phyloP scores from a whole-genome alignment of 345 rosid genomes.

The Microcos paniculata region DNA sequence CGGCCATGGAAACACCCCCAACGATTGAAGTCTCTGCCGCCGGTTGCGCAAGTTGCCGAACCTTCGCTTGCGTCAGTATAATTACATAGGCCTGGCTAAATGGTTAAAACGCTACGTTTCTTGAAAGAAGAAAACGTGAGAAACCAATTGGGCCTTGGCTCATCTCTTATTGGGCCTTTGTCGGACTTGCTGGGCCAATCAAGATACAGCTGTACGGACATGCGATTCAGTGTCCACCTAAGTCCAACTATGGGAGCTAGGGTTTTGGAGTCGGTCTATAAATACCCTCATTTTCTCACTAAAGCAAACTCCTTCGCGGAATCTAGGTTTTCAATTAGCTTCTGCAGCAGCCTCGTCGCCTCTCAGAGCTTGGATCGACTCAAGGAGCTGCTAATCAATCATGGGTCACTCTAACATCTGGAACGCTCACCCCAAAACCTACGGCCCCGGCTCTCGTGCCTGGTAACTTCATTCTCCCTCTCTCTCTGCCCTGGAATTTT shows the following conservation, averaged over 20 bases:
- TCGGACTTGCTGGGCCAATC: background rate
- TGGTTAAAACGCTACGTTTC: no score
- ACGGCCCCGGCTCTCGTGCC: slow-evolving; percentile 60
- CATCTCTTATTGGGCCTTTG: background rate
- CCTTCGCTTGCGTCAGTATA: no score
- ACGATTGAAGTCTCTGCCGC: background rate
- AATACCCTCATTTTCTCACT: background rate
- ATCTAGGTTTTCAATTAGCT: background rate
- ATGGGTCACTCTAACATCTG: slow-evolving; percentile 64
- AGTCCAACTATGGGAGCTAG: background rate
- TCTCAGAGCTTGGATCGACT: background rate
- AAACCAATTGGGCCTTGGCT: no score
- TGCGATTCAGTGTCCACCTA: background rate
- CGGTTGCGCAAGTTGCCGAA: no score
- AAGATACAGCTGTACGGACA: background rate
- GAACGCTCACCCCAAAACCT: slow-evolving; percentile 57
- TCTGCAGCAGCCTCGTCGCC: background rate
- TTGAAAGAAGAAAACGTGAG: no score
- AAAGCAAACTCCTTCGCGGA: background rate
- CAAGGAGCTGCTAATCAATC: background rate
- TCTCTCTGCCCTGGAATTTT: background rate
- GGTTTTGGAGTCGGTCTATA: background rate
- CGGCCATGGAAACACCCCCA: slow-evolving; percentile 13
- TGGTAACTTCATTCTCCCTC: slow-evolving; percentile 29
- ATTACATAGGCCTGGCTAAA: no score